Conservation (phyloP, 2,329 filamentous ascomycete genomes). For the Pseudopithomyces maydicus region DNA sequence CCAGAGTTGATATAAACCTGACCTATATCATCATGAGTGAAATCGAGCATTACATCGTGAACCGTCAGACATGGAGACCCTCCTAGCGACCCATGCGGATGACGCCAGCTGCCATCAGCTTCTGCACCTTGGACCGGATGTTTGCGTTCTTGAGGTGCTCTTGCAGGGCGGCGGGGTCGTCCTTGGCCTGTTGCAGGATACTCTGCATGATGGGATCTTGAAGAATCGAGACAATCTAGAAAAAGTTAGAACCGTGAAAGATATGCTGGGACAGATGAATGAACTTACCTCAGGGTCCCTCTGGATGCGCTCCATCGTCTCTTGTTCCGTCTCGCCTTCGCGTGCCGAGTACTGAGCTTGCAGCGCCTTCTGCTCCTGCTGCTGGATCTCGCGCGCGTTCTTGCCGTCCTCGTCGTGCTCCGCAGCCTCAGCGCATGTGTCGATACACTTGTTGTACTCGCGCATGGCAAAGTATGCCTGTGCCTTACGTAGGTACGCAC, state of each 20-base stretch:
- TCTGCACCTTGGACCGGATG: slow-evolving; percentile 89
- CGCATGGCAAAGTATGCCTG: slow-evolving; percentile 97
- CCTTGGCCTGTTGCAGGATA: slow-evolving; percentile 95
- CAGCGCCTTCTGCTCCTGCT: slow-evolving; percentile 91
- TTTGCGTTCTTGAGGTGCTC: slow-evolving; percentile 96
- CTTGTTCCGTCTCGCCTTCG: slow-evolving; percentile 93
- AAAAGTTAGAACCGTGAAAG: slow-evolving; percentile 27
- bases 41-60: slow-evolving; percentile 13
- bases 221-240: slow-evolving; percentile 82
- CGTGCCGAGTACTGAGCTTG: slow-evolving; percentile 86
- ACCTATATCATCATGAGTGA: slow-evolving; percentile 5
- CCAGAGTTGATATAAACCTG: slow-evolving; percentile 9
- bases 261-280: not conserved
- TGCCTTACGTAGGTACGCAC: slow-evolving; percentile 94
- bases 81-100: slow-evolving; percentile 72
- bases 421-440: slow-evolving; percentile 81
- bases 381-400: slow-evolving; percentile 88
- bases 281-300: slow-evolving; percentile 82
- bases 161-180: slow-evolving; percentile 86
- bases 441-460: slow-evolving; percentile 93
- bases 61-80: slow-evolving; percentile 2
- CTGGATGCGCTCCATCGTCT: slow-evolving; percentile 89
- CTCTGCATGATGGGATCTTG: slow-evolving; percentile 97
- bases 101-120: slow-evolving; percentile 89
- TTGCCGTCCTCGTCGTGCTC: slow-evolving; percentile 78